Conservation (phyloP, 2,329 filamentous ascomycete species). For the Metarhizium robertsii region DNA sequence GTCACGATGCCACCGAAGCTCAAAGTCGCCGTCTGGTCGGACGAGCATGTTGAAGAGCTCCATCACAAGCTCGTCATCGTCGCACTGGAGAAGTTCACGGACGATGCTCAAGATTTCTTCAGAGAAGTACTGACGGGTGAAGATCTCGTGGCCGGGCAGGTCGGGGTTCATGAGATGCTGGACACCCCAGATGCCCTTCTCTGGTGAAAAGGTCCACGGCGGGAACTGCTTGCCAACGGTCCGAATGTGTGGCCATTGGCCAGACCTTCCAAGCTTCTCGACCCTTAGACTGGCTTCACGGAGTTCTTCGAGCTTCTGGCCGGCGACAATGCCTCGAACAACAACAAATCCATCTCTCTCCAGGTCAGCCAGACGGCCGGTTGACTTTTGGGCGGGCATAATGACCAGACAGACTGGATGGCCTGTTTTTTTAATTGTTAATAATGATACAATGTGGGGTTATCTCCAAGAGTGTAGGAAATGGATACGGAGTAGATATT, state of each 20-base stretch:
- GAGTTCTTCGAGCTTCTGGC: conserved; percentile 46
- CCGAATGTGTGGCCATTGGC: conserved; percentile 71
- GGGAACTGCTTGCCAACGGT: conserved; percentile 87
- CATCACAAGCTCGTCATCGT: conserved; percentile 63
- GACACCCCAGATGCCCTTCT: conserved; percentile 75
- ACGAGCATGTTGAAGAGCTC: conserved; percentile 84
- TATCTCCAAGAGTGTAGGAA: too few species aligned
- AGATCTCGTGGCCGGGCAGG: conserved; percentile 51
- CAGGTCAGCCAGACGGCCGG: conserved; percentile 35
- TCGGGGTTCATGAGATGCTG: conserved; percentile 74
- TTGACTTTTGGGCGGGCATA: conserved; percentile 12
- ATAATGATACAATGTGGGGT: too few species aligned
- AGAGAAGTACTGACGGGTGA: conserved; percentile 65
- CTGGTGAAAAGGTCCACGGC: conserved; percentile 59
- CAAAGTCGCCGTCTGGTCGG: conserved; percentile 60
- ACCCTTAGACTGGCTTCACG: conserved; percentile 48
- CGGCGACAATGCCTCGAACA: conserved; percentile 54
- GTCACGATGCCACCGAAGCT: conserved; percentile 77
- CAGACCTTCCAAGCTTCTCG: conserved; percentile 54
- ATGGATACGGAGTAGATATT: background rate
- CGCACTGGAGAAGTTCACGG: conserved; percentile 49
- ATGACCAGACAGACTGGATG: background rate
- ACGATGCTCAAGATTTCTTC: conserved; percentile 52
- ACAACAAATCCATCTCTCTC: conserved; percentile 67
- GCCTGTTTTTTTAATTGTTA: too few species aligned